phyloP scores from a whole-genome alignment of 192 early-diverging fungal genomes.

The Phlyctochytrium planicorne region DNA sequence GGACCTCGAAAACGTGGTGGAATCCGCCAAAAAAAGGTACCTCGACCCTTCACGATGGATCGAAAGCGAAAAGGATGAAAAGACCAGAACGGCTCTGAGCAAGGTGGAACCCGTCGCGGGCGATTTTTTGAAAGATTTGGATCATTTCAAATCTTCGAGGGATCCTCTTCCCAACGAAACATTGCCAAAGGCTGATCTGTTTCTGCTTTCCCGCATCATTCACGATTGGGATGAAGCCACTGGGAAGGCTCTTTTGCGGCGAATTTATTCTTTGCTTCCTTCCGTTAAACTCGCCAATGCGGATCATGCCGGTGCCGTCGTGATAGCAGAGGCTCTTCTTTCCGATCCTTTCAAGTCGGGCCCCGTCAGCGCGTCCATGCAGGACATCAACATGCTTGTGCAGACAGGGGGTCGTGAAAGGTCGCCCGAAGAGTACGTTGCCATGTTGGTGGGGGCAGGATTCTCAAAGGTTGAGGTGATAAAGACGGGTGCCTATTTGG shows the following conservation, averaged over 20 bases:
- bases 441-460: background rate
- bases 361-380: slow-evolving; percentile 5
- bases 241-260: slow-evolving; percentile 7
- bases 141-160: background rate
- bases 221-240: slow-evolving; percentile 35
- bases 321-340: background rate
- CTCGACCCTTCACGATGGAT: too few species aligned
- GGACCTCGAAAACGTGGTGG: background rate
- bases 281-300: background rate
- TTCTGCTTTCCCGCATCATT: slow-evolving; percentile 26
- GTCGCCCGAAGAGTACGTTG: background rate
- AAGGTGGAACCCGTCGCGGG: background rate
- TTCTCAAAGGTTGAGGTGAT: background rate
- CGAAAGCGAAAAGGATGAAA: background rate
- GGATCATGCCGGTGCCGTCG: background rate
- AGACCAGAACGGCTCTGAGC: background rate
- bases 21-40: background rate
- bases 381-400: slow-evolving; percentile 35
- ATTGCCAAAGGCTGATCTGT: slow-evolving; percentile 12
- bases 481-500: background rate
- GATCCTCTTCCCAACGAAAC: slow-evolving; percentile 7
- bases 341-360: background rate
- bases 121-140: background rate
- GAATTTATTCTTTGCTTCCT: slow-evolving; percentile 7
- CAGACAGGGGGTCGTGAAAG: slow-evolving; percentile 35